Conservation (phyloP, 192 early-diverging fungal genomes). For the Rhizophagus sp. region DNA sequence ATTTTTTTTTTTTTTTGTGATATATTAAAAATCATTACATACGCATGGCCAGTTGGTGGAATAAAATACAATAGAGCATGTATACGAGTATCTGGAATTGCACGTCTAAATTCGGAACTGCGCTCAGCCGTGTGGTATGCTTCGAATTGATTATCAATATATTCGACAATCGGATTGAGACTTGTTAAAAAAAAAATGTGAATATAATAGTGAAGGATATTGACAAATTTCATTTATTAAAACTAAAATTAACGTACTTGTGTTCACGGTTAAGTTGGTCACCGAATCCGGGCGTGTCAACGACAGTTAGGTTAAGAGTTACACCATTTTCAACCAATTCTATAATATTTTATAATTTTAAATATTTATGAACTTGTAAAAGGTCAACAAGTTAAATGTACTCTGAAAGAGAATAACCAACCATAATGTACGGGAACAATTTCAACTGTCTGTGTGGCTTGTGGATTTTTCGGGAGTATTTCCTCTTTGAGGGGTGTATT, state of each 20-base stretch:
- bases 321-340: conserved; percentile 91
- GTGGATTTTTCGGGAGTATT: conserved; percentile 52
- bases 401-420: conserved; percentile 30
- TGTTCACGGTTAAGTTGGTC: conserved; percentile 81
- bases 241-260: conserved; percentile 55
- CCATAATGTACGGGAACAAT: conserved; percentile 82
- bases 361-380: not conserved
- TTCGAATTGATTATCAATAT: conserved; percentile 96
- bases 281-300: conserved; percentile 89
- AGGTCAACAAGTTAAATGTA: not conserved
- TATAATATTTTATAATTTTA: conserved; percentile 42
- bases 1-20: not conserved
- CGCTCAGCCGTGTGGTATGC: conserved; percentile 85
- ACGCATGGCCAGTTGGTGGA: conserved; percentile 91
- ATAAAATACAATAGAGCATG: conserved; percentile 98
- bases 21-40: conserved; percentile 27
- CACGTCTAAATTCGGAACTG: conserved; percentile 67
- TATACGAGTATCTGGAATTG: conserved; percentile 87
- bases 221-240: not conserved
- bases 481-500: conserved; percentile 89
- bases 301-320: conserved; percentile 85
- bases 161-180: conserved; percentile 91
- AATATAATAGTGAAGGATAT: not conserved
- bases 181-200: conserved; percentile 40
- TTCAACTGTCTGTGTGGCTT: conserved; percentile 82